phyloP scores from a whole-genome alignment of 202 grass and related monocot genomes.

The Hordeum pubiflorum region DNA sequence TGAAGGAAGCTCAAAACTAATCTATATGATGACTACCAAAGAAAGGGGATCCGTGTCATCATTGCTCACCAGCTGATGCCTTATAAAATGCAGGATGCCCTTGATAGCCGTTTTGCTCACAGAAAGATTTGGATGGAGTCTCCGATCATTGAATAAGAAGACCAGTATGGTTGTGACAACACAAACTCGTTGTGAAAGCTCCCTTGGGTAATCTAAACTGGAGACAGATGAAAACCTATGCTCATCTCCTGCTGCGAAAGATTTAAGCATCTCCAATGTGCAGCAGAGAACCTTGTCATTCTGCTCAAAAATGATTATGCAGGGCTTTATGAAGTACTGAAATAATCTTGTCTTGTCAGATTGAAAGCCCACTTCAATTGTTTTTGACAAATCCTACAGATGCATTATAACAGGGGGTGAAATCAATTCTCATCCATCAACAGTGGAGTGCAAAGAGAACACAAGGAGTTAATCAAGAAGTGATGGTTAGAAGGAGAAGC shows the following conservation, averaged over 20 bases:
- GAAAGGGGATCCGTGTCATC: slow-evolving; percentile 3
- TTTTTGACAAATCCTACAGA: slow-evolving; percentile 59
- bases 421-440: slow-evolving; percentile 1
- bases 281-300: slow-evolving; percentile 46
- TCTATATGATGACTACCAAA: slow-evolving; percentile 11
- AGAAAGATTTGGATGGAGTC: slow-evolving; percentile 54
- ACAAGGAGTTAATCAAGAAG: background rate
- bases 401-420: slow-evolving; percentile 6
- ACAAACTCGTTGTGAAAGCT: slow-evolving; percentile 38
- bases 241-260: slow-evolving; percentile 37
- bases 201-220: slow-evolving; percentile 22
- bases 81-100: slow-evolving; percentile 44
- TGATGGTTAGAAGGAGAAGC: slow-evolving; percentile 1
- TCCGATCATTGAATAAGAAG: slow-evolving; percentile 44
- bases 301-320: slow-evolving; percentile 44
- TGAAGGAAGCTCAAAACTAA: background rate
- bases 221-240: slow-evolving; percentile 27
- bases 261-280: slow-evolving; percentile 52
- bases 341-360: slow-evolving; percentile 37
- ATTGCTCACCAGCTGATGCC: slow-evolving; percentile 39
- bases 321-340: slow-evolving; percentile 51
- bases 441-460: background rate
- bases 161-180: slow-evolving; percentile 41
- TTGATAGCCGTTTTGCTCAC: slow-evolving; percentile 39
- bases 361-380: slow-evolving; percentile 35